Evolutionary conservation across 371 early-diverging fungal species (phyloP), one percentile per base, ranked within the genome.

Genomic region (Fennellomyces sp.): DNA sequence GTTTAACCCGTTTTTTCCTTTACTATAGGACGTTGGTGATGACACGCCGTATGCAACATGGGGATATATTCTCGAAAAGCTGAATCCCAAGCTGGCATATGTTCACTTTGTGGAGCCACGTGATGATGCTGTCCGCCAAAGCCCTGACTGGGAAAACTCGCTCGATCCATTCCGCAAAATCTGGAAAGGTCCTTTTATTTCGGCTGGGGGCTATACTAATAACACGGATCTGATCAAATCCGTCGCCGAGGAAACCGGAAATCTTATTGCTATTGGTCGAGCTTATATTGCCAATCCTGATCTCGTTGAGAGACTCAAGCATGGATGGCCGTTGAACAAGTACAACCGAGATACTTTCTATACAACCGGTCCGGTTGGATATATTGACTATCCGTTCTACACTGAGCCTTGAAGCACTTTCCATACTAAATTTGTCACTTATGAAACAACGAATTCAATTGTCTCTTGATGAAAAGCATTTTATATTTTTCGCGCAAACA

Each of bases 281-380:
- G 35, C 64, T 12, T 75, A 63, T 19, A 67, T 75, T 49, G 62
- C 76, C 47, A 75, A 75, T 11, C 76, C 72, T 30, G 76, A 75
- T 59, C 60, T 72, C 51, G 58, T 52, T 12, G 33, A 62, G 25
- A 55, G 76, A 11, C 50, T 75, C 45, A 51, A 60, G 48, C 59
- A 71, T 25, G 59, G 51, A 4, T 74, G 58, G 63, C 38, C 52
- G 0, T 47, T 74, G 35, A 69, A 64, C 42, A 51, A 56, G 21
- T 69, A 73, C 38, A 26, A 73, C 35, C 58, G 73, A 19, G 28
- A 15, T n/a, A 64, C 63, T 21, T 73, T 73, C 31, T 73, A 64
- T 26, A 49, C 56, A 3, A 11, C 19, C 23, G 55, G 38, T 11
- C 29, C 51, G 3, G 60, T 25, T 39, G 73, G 73, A 3, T 66